A percentile compares a stretch with the other conserved stretches of the same genome.
phyloP scores from a whole-genome alignment of 1,284 basidiomycete genomes.

The Mycosarcoma maydis region DNA sequence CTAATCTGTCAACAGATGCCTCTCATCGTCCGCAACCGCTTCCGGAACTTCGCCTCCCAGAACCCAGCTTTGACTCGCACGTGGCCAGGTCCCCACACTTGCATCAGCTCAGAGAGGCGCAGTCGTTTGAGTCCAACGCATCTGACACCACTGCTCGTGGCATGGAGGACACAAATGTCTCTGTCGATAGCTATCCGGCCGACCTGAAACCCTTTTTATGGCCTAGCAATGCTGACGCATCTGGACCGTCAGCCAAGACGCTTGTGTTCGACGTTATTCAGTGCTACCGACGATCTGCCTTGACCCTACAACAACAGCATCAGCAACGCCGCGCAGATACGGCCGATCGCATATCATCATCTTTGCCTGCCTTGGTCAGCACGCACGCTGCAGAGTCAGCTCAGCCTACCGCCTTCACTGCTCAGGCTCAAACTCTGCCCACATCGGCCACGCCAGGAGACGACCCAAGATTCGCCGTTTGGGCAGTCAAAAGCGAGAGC shows the following conservation, averaged over 20 bases:
- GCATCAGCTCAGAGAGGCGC: constrained; percentile 43
- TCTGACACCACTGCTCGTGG: constrained; percentile 39
- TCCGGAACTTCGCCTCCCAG: constrained; percentile 31
- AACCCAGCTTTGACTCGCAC: constrained; percentile 23
- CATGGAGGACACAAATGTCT: constrained; percentile 6
- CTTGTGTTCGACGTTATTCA: constrained; percentile 56
- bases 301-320: background rate
- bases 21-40: background rate
- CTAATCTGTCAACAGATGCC: constrained; percentile 1
- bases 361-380: background rate
- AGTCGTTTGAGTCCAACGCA: constrained; percentile 43
- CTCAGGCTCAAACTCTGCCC: constrained; percentile 33
- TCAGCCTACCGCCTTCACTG: constrained; percentile 13
- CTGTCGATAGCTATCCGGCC: constrained; percentile 14
- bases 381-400: background rate
- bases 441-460: constrained; percentile 52
- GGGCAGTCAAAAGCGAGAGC: constrained; percentile 45
- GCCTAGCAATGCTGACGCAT: background rate
- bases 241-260: constrained; percentile 3
- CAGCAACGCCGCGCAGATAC: background rate
- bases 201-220: constrained; percentile 28
- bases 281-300: constrained; percentile 28
- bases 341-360: background rate
- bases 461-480: constrained; percentile 58
- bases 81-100: constrained; percentile 28